Percentiles rank a stretch among this genome's conserved stretches.
Conservation (phyloP, 139 green algal species). For the Picochlorum costavermella region DNA sequence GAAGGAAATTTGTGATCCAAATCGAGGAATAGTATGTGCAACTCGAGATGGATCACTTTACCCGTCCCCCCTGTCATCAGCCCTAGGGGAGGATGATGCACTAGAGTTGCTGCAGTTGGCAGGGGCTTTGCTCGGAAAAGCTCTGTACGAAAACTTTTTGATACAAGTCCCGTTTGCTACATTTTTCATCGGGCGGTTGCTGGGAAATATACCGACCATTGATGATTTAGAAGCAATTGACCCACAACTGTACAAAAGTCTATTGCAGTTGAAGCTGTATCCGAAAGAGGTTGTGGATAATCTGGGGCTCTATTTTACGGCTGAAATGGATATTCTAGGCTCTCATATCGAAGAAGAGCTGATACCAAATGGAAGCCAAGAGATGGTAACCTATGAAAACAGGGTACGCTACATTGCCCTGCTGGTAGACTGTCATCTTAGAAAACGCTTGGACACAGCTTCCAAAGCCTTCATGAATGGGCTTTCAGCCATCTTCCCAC, state of each 20-base stretch:
- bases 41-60: constrained; percentile 43
- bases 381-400: constrained; percentile 62
- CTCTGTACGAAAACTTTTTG: constrained; percentile 70
- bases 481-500: constrained; percentile 37
- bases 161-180: constrained; percentile 61
- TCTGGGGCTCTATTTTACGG: constrained; percentile 68
- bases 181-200: constrained; percentile 63
- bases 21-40: constrained; percentile 51
- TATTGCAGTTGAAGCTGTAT: constrained; percentile 37
- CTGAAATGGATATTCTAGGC: constrained; percentile 59
- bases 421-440: constrained; percentile 75
- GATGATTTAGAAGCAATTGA: constrained; percentile 69
- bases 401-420: constrained; percentile 68
- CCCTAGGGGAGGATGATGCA: constrained; percentile 22
- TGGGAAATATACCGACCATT: constrained; percentile 45
- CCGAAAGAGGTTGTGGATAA: constrained; percentile 50
- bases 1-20: constrained; percentile 19
- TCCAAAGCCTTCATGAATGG: constrained; percentile 59
- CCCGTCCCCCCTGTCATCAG: constrained; percentile 50
- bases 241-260: constrained; percentile 39
- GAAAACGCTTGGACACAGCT: constrained; percentile 46
- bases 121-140: constrained; percentile 32
- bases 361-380: constrained; percentile 39
- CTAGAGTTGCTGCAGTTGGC: constrained; percentile 29
- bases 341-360: constrained; percentile 48